Conservation (phyloP, 306 rosid genomes). For the Fragaria ananassa region DNA sequence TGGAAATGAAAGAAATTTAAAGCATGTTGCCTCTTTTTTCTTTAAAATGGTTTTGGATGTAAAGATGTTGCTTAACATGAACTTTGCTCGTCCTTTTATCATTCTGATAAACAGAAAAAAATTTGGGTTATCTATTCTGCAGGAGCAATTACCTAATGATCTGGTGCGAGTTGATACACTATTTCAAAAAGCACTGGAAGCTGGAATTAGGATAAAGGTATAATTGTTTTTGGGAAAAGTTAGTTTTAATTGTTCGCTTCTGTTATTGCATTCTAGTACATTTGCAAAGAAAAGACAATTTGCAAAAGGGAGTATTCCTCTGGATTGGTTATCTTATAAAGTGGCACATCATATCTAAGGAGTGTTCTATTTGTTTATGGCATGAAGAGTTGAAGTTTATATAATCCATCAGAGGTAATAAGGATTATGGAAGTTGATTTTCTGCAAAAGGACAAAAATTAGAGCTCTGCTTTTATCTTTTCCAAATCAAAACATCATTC, state of each 20-base stretch:
- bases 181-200: constrained; percentile 67
- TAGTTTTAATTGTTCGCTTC: not conserved
- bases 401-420: not conserved
- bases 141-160: constrained; percentile 92
- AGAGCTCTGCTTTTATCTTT: not conserved
- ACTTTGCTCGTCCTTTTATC: constrained; percentile 15
- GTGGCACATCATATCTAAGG: not conserved
- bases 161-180: constrained; percentile 68
- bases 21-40: not conserved
- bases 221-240: not conserved
- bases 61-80: not conserved
- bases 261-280: not conserved
- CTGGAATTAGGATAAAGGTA: constrained; percentile 84
- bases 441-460: no score
- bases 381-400: not conserved
- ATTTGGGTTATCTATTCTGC: constrained; percentile 31
- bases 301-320: not conserved
- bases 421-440: not conserved
- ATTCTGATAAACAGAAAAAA: constrained; percentile 10
- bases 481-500: not conserved
- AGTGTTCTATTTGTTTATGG: not conserved
- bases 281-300: not conserved
- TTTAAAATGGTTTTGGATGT: not conserved
- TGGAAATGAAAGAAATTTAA: not conserved
- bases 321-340: not conserved